Evolutionary conservation across 179 eudicot genomes (phyloP).

Genomic region (Silene vulgaris): DNA sequence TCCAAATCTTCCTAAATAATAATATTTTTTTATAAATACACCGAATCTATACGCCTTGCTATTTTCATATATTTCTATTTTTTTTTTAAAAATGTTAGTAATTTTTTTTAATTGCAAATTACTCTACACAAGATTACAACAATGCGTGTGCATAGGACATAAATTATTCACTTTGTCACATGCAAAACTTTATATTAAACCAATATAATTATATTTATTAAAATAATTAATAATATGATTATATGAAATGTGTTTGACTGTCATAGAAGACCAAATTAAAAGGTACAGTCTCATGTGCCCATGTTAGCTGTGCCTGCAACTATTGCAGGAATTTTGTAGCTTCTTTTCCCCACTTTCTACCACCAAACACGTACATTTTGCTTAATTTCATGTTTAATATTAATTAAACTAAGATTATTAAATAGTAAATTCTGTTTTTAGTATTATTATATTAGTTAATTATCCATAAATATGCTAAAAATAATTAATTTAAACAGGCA

Average conservation of each 20-base stretch:
- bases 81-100: too few species aligned
- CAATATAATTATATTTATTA: neutral
- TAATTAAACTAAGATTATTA: neutral
- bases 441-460: neutral
- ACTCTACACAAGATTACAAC: neutral
- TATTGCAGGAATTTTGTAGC: constrained; percentile 8
- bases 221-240: neutral
- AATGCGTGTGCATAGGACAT: constrained; percentile 10
- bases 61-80: too few species aligned
- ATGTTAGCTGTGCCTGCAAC: constrained; percentile 11
- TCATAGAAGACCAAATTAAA: neutral
- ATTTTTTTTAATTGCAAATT: neutral
- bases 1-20: neutral
- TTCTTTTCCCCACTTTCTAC: constrained; percentile 9
- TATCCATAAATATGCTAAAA: neutral
- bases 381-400: neutral
- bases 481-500: constrained; percentile 40
- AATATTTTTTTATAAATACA: neutral
- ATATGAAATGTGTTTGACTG: neutral
- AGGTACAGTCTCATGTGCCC: constrained; percentile 2
- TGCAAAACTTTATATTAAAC: neutral
- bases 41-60: neutral
- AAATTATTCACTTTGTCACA: neutral
- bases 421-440: neutral
- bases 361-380: constrained; percentile 9